Evolutionary conservation across 805 yeast genomes (phyloP).

Genomic region (Teunomyces lycoperdinae): DNA sequence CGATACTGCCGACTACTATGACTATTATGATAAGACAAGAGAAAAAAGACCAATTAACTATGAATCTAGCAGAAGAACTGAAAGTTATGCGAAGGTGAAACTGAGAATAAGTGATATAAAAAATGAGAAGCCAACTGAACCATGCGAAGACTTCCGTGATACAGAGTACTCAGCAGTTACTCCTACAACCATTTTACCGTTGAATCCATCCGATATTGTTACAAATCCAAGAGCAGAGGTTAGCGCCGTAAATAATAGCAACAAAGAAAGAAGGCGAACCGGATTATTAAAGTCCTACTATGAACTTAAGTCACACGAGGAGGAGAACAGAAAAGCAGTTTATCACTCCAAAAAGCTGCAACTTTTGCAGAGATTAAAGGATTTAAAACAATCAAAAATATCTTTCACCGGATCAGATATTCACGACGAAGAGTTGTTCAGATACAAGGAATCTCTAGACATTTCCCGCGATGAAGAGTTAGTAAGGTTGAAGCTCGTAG

Average conservation of each 20-base stretch:
- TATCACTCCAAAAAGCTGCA: constrained; percentile 21
- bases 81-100: constrained; percentile 3
- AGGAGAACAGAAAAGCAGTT: constrained; percentile 14
- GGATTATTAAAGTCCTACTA: constrained; percentile 14
- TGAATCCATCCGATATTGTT: constrained; percentile 4
- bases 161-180: neutral
- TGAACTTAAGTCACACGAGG: constrained; percentile 17
- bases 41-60: neutral
- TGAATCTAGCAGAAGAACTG: constrained; percentile 6
- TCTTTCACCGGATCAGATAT: constrained; percentile 19
- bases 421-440: constrained; percentile 28
- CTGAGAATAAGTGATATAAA: constrained; percentile 12
- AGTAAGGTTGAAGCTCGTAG: constrained; percentile 27
- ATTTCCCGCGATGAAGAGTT: constrained; percentile 31
- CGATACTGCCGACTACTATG: constrained; percentile 16
- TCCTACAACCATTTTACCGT: neutral
- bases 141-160: no score
- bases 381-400: constrained; percentile 24
- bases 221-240: constrained; percentile 11
- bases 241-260: constrained; percentile 13
- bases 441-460: constrained; percentile 17
- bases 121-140: neutral
- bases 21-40: constrained; percentile 12
- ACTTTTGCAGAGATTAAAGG: constrained; percentile 22
- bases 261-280: constrained; percentile 22